Conservation (phyloP, 192 early-diverging fungal species). For the Coemansia sp. region DNA sequence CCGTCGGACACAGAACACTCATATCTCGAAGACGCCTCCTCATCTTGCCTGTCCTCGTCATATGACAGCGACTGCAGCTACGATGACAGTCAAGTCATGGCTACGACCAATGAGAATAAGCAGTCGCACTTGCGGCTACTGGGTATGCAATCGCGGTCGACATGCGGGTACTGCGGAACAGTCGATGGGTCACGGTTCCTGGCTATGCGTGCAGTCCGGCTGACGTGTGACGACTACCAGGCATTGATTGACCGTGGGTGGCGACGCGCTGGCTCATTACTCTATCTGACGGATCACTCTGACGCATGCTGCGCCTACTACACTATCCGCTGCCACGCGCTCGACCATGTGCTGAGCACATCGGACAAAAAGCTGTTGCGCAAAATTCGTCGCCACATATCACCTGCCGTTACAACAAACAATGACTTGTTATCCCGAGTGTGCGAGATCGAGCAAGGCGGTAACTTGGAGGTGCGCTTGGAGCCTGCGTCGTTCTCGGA, state of each 20-base stretch:
- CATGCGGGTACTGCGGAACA: slow-evolving; percentile 46
- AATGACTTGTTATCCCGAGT: not conserved
- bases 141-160: slow-evolving; percentile 34
- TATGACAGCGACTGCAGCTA: not conserved
- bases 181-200: slow-evolving; percentile 17
- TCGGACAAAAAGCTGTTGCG: slow-evolving; percentile 41
- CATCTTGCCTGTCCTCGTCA: not conserved
- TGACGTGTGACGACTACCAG: slow-evolving; percentile 52
- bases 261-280: slow-evolving; percentile 50
- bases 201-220: not conserved
- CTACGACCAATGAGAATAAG: not conserved
- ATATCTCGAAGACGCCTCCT: slow-evolving; percentile 2
- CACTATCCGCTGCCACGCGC: slow-evolving; percentile 37
- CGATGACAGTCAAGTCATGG: not conserved
- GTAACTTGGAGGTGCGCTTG: slow-evolving; percentile 14
- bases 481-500: slow-evolving; percentile 70
- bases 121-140: slow-evolving; percentile 18
- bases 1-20: not conserved
- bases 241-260: slow-evolving; percentile 52
- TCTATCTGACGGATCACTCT: slow-evolving; percentile 58
- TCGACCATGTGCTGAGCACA: slow-evolving; percentile 8
- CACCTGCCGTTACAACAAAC: not conserved
- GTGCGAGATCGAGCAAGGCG: not conserved
- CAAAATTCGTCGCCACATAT: not conserved
- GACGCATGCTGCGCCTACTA: slow-evolving; percentile 60